phyloP scores from a whole-genome alignment of 208 protist genomes.

The Naegleria gruberi region DNA sequence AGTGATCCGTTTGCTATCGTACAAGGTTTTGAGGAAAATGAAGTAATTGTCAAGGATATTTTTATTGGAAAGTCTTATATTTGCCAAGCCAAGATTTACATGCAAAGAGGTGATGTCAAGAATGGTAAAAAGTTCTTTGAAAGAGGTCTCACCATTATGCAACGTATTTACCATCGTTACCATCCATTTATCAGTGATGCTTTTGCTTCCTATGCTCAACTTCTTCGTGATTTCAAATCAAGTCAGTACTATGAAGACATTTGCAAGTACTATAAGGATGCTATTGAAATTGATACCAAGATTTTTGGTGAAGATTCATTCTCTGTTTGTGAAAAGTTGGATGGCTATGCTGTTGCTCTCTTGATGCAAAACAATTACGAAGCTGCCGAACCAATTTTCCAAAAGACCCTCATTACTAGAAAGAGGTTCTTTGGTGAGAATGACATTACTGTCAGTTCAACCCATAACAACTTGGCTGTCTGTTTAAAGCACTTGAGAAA shows the following conservation, averaged over 20 bases:
- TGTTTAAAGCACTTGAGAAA: neutral
- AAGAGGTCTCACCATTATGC: neutral
- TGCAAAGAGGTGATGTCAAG: neutral
- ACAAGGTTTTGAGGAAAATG: neutral
- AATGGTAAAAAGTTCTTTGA: neutral
- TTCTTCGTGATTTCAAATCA: neutral
- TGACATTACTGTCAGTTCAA: neutral
- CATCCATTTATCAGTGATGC: neutral
- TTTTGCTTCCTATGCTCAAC: neutral
- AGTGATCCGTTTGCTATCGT: neutral
- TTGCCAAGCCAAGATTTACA: neutral
- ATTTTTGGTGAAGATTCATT: neutral
- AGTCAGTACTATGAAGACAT: neutral
- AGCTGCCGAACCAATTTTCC: neutral
- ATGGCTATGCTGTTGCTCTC: neutral
- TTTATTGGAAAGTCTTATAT: neutral
- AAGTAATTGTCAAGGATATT: neutral
- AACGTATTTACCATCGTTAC: neutral
- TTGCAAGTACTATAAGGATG: neutral
- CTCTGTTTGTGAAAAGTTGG: neutral
- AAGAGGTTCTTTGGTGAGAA: neutral
- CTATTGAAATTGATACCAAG: neutral
- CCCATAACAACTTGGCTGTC: conserved; percentile 4
- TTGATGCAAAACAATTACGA: neutral
- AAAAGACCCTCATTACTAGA: neutral